Percentiles rank a stretch among this genome's conserved stretches.
These are phyloP conservation scores for Blepharisma japonicum DNA, from an alignment of 73 alveolate genomes.

Conservation along the genomic window DNA sequence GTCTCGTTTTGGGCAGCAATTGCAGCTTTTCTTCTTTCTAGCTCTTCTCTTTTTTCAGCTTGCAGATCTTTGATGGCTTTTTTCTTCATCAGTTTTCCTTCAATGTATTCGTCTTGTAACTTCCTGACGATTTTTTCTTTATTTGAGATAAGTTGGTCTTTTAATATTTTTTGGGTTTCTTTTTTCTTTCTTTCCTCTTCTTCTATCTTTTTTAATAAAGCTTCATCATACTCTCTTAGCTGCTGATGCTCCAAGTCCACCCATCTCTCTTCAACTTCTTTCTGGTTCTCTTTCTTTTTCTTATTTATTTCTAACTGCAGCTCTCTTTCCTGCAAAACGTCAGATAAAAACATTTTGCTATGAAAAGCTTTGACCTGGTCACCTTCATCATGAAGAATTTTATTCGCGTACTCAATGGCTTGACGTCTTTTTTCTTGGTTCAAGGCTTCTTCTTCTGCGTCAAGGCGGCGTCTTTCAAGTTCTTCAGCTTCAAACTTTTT, in stretches of 20 bases:
- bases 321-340: conserved; percentile 71
- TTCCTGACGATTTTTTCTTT: conserved; percentile 56
- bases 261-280: conserved; percentile 63
- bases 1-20: conserved; percentile 40
- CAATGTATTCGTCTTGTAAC: conserved; percentile 73
- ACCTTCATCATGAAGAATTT: conserved; percentile 58
- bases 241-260: conserved; percentile 57
- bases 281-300: conserved; percentile 55
- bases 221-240: conserved; percentile 71
- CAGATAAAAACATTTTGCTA: conserved; percentile 70
- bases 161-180: conserved; percentile 59
- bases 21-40: conserved; percentile 51
- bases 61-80: conserved; percentile 64
- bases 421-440: conserved; percentile 57
- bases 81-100: conserved; percentile 70
- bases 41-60: conserved; percentile 62
- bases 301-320: conserved; percentile 58
- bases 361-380: conserved; percentile 87
- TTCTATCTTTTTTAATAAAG: conserved; percentile 49
- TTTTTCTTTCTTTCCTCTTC: conserved; percentile 53
- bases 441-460: conserved; percentile 76
- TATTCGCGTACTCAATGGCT: conserved; percentile 76
- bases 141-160: conserved; percentile 70
- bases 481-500: conserved; percentile 75
- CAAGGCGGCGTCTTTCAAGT: conserved; percentile 61